Conservation (phyloP, 2,329 filamentous ascomycete species). For the Capronia epimyces region DNA sequence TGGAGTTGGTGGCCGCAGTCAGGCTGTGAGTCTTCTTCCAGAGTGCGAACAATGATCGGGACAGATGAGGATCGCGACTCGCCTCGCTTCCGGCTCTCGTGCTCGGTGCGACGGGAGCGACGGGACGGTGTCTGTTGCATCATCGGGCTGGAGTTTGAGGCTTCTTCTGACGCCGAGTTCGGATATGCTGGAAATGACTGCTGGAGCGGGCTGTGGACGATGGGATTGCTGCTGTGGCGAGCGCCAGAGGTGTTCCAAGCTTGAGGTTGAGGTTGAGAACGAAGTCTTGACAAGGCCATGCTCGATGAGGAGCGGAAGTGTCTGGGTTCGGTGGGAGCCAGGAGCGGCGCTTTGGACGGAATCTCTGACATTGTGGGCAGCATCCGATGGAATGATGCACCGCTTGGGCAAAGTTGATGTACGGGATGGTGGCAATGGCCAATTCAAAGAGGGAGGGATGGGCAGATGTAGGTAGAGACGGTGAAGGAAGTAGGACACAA, state of each 20-base stretch:
- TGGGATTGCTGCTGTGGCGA: conserved; percentile 18
- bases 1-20: neutral
- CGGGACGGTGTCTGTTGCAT: conserved; percentile 13
- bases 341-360: conserved; percentile 4
- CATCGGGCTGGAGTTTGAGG: conserved; percentile 3
- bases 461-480: conserved; percentile 2
- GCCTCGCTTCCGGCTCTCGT: conserved; percentile 3
- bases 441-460: neutral
- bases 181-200: conserved; percentile 19
- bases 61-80: conserved; percentile 22
- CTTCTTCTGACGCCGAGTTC: conserved; percentile 2
- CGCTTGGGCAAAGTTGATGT: no score
- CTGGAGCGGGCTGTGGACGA: conserved; percentile 18
- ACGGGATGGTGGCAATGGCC: neutral
- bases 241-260: neutral
- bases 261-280: neutral
- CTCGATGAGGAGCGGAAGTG: conserved; percentile 7
- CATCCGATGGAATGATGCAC: neutral
- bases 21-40: neutral
- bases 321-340: conserved; percentile 9
- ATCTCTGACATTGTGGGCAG: conserved; percentile 7
- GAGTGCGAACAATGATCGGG: conserved; percentile 11
- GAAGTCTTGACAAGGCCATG: conserved; percentile 4
- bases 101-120: conserved; percentile 11
- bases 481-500: neutral